Evolutionary conservation across 78 protist genomes (phyloP), one percentile per base, ranked within the genome.

Genomic region (Parvularia atlantis): DNA sequence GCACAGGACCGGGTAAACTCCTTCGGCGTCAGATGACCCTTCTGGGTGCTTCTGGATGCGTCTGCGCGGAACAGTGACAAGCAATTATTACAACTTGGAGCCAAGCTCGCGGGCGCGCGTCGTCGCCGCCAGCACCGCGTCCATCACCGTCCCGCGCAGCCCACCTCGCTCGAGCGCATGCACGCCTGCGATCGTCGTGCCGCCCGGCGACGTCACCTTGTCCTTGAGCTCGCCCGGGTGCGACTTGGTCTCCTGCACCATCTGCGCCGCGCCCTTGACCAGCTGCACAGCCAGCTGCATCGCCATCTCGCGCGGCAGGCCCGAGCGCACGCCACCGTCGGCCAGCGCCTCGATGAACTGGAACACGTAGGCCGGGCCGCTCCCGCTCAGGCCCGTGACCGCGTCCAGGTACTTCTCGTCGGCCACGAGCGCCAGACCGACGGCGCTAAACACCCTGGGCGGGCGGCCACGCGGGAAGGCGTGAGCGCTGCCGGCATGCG

Each of bases 351-450:
- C 91, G 31, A 84, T 81, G n/a, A 86, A 16, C 54, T 48, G 44
- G 71, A 40, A 84, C 39, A n/a, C 83, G 36, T 80, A 84, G 26
- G 91, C 91, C 0, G 88, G 89, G 35, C 91, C 91, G 22, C 64
- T 33, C 46, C 91, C 91, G 24, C 72, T 39, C n/a, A 86, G 63
- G 16, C 89, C 89, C 10, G 89, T 84, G 39, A 82, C 89, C 22
- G 86, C 85, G 48, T 86, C 83, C 44, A 86, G 28, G 20, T 65
- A 61, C 39, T 40, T 26, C 63, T 75, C 80, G 11, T 75, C 63
- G 24, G 54, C 66, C n/a, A 71, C 61, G 22, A 41, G 5, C 30
- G 33, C 56, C 33, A 46, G 69, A 6, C 87, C 89, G 9, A 82
- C 13, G 10, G 87, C 36, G 17, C 65, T 24, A 31, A 81, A 46